Conservation (phyloP, 805 yeast genomes). For the Myxozyma monticola region DNA sequence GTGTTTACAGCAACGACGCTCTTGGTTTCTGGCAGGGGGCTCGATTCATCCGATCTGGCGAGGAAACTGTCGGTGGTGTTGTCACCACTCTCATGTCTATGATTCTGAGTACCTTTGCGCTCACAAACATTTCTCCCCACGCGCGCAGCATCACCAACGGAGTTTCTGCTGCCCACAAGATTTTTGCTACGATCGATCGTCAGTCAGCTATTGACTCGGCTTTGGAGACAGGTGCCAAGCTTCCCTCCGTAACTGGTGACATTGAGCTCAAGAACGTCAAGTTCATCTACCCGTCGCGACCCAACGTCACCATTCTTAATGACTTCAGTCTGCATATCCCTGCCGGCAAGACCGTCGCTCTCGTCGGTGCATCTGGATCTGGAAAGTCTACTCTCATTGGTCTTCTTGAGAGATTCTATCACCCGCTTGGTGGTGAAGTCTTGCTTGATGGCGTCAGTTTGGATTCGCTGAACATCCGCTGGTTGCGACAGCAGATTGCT, state of each 20-base stretch:
- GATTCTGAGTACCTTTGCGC: slow-evolving; percentile 41
- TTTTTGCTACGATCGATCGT: slow-evolving; percentile 47
- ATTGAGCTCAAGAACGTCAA: slow-evolving; percentile 34
- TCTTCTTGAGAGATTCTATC: slow-evolving; percentile 58
- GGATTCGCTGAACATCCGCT: slow-evolving; percentile 52
- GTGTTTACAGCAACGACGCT: slow-evolving; percentile 43
- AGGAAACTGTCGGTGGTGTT: slow-evolving; percentile 39
- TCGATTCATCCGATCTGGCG: slow-evolving; percentile 40
- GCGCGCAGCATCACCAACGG: slow-evolving; percentile 43
- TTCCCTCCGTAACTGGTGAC: slow-evolving; percentile 42
- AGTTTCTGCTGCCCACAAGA: slow-evolving; percentile 43
- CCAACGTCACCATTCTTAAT: slow-evolving; percentile 36
- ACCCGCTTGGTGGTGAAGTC: slow-evolving; percentile 52
- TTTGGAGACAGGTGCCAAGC: slow-evolving; percentile 31
- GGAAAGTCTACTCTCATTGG: slow-evolving; percentile 51
- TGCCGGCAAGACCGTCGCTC: slow-evolving; percentile 82
- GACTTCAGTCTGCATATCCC: slow-evolving; percentile 46
- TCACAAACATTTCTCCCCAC: slow-evolving; percentile 46
- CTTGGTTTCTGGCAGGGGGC: slow-evolving; percentile 48
- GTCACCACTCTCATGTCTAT: slow-evolving; percentile 37
- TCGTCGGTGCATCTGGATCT: slow-evolving; percentile 80
- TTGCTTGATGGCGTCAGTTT: slow-evolving; percentile 51
- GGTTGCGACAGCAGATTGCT: slow-evolving; percentile 55
- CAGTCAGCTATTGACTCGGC: slow-evolving; percentile 43
- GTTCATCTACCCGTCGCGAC: slow-evolving; percentile 39